A percentile compares a stretch with the other conserved stretches of the same genome.
These are phyloP conservation scores for Colletotrichum sp. DNA, from an alignment of 2,329 filamentous ascomycete species.

Conservation along the genomic window DNA sequence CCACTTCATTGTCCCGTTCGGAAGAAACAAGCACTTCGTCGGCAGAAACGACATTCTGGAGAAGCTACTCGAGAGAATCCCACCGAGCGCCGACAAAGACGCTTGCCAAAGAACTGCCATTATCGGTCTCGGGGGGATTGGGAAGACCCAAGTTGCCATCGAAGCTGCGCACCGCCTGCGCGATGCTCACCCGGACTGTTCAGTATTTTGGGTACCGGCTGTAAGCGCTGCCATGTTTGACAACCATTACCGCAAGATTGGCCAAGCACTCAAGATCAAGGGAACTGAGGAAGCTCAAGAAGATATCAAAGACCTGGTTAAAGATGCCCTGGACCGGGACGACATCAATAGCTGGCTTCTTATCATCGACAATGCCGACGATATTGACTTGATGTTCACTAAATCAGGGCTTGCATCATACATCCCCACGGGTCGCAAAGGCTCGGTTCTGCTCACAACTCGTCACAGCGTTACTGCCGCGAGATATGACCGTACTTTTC, in stretches of 20 bases:
- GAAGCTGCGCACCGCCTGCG: constrained; percentile 35
- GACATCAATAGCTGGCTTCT: background rate
- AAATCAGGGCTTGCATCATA: constrained; percentile 25
- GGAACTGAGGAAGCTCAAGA: rapidly evolving
- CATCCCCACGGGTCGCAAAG: constrained; percentile 29
- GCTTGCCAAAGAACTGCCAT: constrained; percentile 30
- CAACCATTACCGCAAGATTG: background rate
- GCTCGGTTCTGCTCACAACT: constrained; percentile 26
- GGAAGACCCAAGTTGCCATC: constrained; percentile 44
- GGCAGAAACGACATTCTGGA: background rate
- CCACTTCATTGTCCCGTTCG: background rate
- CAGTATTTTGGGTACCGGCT: background rate
- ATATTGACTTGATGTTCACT: constrained; percentile 27
- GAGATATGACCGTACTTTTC: too few species aligned
- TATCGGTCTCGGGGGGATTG: constrained; percentile 37
- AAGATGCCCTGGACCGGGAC: rapidly evolving
- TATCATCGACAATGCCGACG: background rate
- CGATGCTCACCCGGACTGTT: rapidly evolving
- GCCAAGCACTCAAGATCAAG: background rate
- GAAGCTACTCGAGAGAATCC: constrained; percentile 18
- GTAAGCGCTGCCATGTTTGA: rapidly evolving
- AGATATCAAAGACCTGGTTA: background rate
- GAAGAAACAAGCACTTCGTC: background rate
- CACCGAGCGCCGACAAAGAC: constrained; percentile 1
- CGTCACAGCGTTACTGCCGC: background rate